Evolutionary conservation across 1,284 basidiomycete genomes (phyloP), one percentile per base, ranked within the genome.

Genomic region (Rhodotorula sp.): DNA sequence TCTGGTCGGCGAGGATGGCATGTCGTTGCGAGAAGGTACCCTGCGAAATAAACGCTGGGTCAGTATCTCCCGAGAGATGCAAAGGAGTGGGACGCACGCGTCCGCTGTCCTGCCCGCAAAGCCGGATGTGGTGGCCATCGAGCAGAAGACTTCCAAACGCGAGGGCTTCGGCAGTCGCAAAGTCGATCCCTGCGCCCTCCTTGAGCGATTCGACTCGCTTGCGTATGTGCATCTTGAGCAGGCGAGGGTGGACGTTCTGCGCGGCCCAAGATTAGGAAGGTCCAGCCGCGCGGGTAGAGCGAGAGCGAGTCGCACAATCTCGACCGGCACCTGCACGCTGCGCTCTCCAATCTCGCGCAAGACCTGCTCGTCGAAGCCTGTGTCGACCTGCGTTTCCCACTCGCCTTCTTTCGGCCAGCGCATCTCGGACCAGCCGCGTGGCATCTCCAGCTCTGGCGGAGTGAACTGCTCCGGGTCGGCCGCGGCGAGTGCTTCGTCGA

Each of bases 11-110:
- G 30, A 94, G 82, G 90, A 94, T 92, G 0, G 91, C 92, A 80
- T 95, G 92, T 34, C 92, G 84, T 72, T 94, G 91, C 73, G 90
- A 92, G 80, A 94, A 94, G 5, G 91, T 94, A 2, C 92, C 92
- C 73, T 74, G 64, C 9, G 16, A 40, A 13, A 40, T 22, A 8
- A 30, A 26, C 16, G 22, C n/a, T n/a, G n/a, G n/a, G n/a, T 37
- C 40, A 28, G 51, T 5, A 3, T 20, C 11, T 1, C 30, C 24
- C 40, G 13, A 10, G 62, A 4, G 18, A 31, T 40, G 15, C 24
- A 30, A 31, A 51, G 58, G 47, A 26, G 8, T 9, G 18, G 0
- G 0, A 37, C 20, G 53, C 24, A 74, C 73, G 50, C 92, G 80
- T 0, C 92, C 92, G 0, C 92, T 91, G 77, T 94, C 92, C 79